Percentiles rank a stretch among this genome's conserved stretches.
Conservation (phyloP, 352 stramenopile genomes). For the Pythium myriotylum region DNA sequence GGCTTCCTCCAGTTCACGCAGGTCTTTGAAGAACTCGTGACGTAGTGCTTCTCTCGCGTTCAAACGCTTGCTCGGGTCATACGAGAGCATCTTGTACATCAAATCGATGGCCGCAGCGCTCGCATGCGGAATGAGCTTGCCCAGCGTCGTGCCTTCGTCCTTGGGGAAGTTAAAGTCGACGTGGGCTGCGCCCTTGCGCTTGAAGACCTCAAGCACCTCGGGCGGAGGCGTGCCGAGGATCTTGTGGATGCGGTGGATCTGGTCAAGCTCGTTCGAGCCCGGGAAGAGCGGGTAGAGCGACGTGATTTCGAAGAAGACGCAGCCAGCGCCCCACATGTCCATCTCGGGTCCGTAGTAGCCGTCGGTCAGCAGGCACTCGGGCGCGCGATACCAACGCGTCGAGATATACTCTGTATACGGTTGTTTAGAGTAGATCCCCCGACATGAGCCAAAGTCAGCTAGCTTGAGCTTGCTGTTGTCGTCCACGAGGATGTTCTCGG, state of each 20-base stretch:
- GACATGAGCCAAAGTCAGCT: constrained; percentile 95
- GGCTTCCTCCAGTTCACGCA: constrained; percentile 79
- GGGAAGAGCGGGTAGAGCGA: constrained; percentile 95
- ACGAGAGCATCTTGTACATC: constrained; percentile 87
- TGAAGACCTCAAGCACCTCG: constrained; percentile 90
- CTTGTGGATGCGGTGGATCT: constrained; percentile 96
- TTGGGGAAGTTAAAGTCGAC: constrained; percentile 93
- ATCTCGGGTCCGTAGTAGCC: constrained; percentile 96
- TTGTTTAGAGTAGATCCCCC: constrained; percentile 95
- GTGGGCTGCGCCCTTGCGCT: constrained; percentile 89
- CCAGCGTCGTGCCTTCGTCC: constrained; percentile 82
- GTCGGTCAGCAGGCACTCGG: constrained; percentile 94
- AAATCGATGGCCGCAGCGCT: constrained; percentile 88
- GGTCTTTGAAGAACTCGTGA: constrained; percentile 90
- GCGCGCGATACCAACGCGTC: constrained; percentile 95
- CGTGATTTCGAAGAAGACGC: constrained; percentile 96
- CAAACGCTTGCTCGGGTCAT: constrained; percentile 89
- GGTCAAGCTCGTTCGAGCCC: constrained; percentile 93
- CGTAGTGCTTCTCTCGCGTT: constrained; percentile 89
- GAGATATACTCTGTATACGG: constrained; percentile 98
- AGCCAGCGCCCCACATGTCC: constrained; percentile 96
- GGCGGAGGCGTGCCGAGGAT: constrained; percentile 90
- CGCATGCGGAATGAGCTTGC: constrained; percentile 90
- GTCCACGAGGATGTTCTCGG: constrained; percentile 96
- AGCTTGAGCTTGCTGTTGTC: constrained; percentile 87